Evolutionary conservation across 441 rosid genomes (phyloP).

Genomic region (Erodium trifolium): DNA sequence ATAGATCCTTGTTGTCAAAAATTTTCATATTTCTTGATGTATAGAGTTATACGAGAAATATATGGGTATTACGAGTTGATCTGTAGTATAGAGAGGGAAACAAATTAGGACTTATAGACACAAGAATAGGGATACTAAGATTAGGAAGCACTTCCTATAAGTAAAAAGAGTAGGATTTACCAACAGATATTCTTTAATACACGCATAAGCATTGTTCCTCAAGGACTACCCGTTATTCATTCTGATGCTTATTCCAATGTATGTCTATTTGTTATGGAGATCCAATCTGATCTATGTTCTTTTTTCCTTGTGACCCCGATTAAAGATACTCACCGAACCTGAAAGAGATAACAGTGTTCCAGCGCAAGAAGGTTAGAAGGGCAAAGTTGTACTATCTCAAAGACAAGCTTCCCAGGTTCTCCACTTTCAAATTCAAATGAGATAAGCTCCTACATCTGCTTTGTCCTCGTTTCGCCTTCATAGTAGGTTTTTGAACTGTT

Average conservation of each 20-base stretch:
- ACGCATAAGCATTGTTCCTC: background rate
- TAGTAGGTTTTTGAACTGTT: slow-evolving; percentile 9
- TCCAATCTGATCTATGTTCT: slow-evolving; percentile 1
- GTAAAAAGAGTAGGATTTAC: too few species aligned
- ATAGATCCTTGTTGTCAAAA: background rate
- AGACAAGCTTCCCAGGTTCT: slow-evolving; percentile 86
- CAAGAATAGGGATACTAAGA: background rate
- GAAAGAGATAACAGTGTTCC: slow-evolving; percentile 66
- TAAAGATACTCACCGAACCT: slow-evolving; percentile 72
- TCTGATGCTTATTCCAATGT: background rate
- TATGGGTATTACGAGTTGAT: too few species aligned
- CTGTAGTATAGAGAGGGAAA: too few species aligned
- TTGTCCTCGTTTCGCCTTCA: slow-evolving; percentile 12
- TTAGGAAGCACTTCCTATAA: too few species aligned
- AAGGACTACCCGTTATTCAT: background rate
- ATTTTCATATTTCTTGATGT: background rate
- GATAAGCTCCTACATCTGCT: slow-evolving; percentile 10
- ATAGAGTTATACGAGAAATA: background rate
- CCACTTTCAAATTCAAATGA: slow-evolving; percentile 60
- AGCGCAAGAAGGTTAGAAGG: slow-evolving; percentile 79
- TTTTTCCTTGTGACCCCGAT: slow-evolving; percentile 1
- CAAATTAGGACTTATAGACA: too few species aligned
- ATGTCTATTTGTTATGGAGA: background rate
- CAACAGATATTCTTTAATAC: too few species aligned
- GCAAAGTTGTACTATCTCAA: slow-evolving; percentile 79